Base-by-base conservation (phyloP, 2,329 filamentous ascomycete species). In the Epichloe elymi region DNA sequence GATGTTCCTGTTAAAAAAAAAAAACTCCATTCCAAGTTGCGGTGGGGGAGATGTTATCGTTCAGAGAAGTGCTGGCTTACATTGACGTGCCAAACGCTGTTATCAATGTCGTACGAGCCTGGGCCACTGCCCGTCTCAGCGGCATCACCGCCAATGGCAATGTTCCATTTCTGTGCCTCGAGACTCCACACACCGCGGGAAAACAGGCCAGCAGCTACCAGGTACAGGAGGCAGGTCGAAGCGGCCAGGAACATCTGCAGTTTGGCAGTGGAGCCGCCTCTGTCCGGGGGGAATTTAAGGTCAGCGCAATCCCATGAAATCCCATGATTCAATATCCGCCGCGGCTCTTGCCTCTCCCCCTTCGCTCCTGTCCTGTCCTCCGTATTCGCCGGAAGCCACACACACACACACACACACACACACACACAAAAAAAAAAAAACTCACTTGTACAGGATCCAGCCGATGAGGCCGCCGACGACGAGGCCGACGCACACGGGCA, bases 21-120 rank as follows among this genome's bases (percentile, higher is more conserved):
- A 6, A 7, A 5, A 14, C 23, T 0, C 7, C 2, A 12, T 30
- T 3, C 8, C 8, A 30, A 23, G 26, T 30, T 11, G 26, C 26
- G 26, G 26, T 30, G 26, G 26, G 26, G 26, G 23, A 26, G 7
- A 26, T 26, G 26, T 26, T 8, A 26, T 26, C 26, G 7, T 26
- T 26, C 7, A 8, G 26, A 26, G 23, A 30, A 30, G 26, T 30
- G 8, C 8, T 4, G 12, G 74, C 79, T 70, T 67, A 83, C 80
- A 61, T 90, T 89, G 50, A 91, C 79, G 61, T 91, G 86, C 86
- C 87, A 91, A 20, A 93, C 84, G 55, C 79, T 87, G 60, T 83
- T 74, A 51, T 78, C 74, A 58, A 91, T 88, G 59, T 93, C 83
- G 65, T 91, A 91, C 1, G 83, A 88, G 4, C 87, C 86, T 1